phyloP scores from a whole-genome alignment of 2,329 filamentous ascomycete genomes.

The Alternaria conjuncta region DNA sequence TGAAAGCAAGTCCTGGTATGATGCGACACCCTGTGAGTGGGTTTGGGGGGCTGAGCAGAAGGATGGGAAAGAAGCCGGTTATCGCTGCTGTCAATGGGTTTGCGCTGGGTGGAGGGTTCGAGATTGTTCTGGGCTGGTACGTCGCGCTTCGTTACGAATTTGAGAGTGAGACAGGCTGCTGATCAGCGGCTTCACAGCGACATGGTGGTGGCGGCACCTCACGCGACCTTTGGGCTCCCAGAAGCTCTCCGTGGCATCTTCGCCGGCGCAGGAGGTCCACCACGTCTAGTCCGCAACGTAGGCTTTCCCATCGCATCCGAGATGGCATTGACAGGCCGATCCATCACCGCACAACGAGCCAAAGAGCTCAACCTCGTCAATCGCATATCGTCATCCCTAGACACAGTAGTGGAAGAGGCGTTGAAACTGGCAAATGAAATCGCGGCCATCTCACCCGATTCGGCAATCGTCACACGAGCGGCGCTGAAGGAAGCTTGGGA shows the following conservation, averaged over 20 bases:
- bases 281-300: slow-evolving; percentile 57
- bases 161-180: background rate
- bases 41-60: slow-evolving; percentile 62
- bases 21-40: slow-evolving; percentile 55
- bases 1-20: slow-evolving; percentile 31
- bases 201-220: slow-evolving; percentile 60
- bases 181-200: slow-evolving; percentile 47
- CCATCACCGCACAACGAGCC: slow-evolving; percentile 55
- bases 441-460: slow-evolving; percentile 46
- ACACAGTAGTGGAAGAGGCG: slow-evolving; percentile 45
- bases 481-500: slow-evolving; percentile 46
- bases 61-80: slow-evolving; percentile 66
- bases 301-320: slow-evolving; percentile 59
- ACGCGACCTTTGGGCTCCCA: slow-evolving; percentile 60
- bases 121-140: slow-evolving; percentile 63
- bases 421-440: slow-evolving; percentile 46
- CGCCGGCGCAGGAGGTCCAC: slow-evolving; percentile 60
- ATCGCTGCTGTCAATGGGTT: slow-evolving; percentile 67
- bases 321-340: slow-evolving; percentile 57
- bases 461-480: slow-evolving; percentile 47
- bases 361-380: slow-evolving; percentile 52
- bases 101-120: slow-evolving; percentile 64
- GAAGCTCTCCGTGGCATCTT: slow-evolving; percentile 63
- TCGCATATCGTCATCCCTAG: slow-evolving; percentile 45
- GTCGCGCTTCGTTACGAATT: slow-evolving; percentile 12